Base-by-base conservation (phyloP, 2,329 filamentous ascomycete genomes). In the Aspergillus niger region DNA sequence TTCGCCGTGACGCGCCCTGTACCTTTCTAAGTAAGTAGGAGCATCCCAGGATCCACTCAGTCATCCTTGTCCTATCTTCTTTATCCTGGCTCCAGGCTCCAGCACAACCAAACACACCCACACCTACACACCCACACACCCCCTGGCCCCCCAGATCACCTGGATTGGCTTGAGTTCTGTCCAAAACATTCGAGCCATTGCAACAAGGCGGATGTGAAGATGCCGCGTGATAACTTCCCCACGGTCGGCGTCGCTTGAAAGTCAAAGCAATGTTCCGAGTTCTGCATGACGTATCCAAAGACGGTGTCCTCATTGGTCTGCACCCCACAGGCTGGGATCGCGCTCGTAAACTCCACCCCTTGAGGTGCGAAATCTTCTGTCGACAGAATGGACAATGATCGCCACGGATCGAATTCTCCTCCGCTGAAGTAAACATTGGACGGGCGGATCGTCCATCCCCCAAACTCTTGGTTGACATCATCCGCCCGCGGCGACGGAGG, bases 401-500 rank as follows among this genome's bases (percentile, higher is more conserved):
- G 73, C 83, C 82, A 85, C 3, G 82, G 82, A 59, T 85, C 82
- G 63, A 79, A 83, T 57, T 84, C 77, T 4, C 82, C 81, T 24
- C 75, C 79, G 51, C 74, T 79, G 74, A 80, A 84, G 72, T 80
- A 84, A 1, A 77, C 75, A 60, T 84, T 83, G 8, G 80, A 81
- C 10, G 82, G 82, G 1, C 81, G 79, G 57, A 83, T 80, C 43
- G 69, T 66, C 82, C 82, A 85, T 55, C 83, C 83, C 24, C 82
- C 81, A 38, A 79, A 81, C 56, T 76, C 57, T 5, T 61, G 57
- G 66, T 85, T 85, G 7, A 76, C 76, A 11, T 65, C 66, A 3
- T 76, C 69, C 0, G 69, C 72, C 41, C 68, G 67, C 5, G 83
- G 81, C 50, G 69, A 72, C 8, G 69, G 59, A 1, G 82, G 82